A percentile compares a stretch with the other conserved stretches of the same genome.
Conservation (phyloP, 176 grass and related monocot genomes). For the Aegilops bicornis region DNA sequence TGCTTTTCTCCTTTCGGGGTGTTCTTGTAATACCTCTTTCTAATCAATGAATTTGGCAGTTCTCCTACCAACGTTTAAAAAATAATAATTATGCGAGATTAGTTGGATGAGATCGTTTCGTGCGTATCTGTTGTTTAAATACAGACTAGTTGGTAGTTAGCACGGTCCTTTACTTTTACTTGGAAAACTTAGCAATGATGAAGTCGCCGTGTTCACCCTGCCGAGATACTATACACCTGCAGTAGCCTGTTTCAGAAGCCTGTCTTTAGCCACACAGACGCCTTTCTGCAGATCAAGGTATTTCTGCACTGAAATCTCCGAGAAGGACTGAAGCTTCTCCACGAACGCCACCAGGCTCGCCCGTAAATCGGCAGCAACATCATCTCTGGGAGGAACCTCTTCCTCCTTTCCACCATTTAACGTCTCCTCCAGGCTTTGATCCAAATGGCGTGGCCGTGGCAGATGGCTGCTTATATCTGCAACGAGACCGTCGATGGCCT, state of each 20-base stretch:
- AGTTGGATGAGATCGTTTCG: too few species aligned
- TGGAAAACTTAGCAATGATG: neutral
- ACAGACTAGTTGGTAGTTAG: too few species aligned
- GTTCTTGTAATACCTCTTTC: too few species aligned
- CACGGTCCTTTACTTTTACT: neutral
- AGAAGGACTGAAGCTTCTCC: constrained; percentile 45
- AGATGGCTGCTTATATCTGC: constrained; percentile 1
- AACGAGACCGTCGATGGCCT: constrained; percentile 40
- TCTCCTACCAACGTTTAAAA: too few species aligned
- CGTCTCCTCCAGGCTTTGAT: constrained; percentile 23
- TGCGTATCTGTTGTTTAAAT: too few species aligned
- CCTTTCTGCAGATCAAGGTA: constrained; percentile 44
- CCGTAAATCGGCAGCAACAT: constrained; percentile 20
- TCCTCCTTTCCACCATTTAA: neutral
- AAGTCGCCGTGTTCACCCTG: neutral
- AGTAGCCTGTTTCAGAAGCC: neutral
- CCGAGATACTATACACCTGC: too few species aligned
- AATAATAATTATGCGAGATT: too few species aligned
- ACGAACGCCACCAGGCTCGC: constrained; percentile 39
- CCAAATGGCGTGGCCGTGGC: neutral
- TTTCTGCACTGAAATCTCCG: constrained; percentile 35
- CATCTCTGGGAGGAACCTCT: neutral
- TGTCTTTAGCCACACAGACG: constrained; percentile 17
- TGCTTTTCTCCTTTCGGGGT: too few species aligned
- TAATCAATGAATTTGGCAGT: too few species aligned